These are phyloP conservation scores for Asterionellopsis glacialis DNA, from an alignment of 108 stramenopile genomes.

Conservation along the genomic window DNA sequence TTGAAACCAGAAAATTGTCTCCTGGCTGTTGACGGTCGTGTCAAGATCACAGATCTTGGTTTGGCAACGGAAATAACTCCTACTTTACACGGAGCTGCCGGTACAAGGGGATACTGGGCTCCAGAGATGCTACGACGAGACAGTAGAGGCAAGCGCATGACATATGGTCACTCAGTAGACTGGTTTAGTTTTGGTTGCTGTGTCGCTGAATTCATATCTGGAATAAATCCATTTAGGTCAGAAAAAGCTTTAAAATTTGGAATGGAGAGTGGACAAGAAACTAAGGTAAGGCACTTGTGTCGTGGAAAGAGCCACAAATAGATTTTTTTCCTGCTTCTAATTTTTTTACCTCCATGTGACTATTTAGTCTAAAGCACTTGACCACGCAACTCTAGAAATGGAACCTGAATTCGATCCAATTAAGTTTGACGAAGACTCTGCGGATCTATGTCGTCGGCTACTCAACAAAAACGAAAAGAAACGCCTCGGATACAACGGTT, in stretches of 20 bases:
- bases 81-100: slow-evolving; percentile 76
- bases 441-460: slow-evolving; percentile 74
- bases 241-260: slow-evolving; percentile 85
- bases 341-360: not conserved
- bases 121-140: slow-evolving; percentile 93
- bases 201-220: slow-evolving; percentile 90
- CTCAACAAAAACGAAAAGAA: slow-evolving; percentile 76
- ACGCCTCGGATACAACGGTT: slow-evolving; percentile 79
- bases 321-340: too few species aligned
- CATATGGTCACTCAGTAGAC: slow-evolving; percentile 86
- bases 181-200: slow-evolving; percentile 95
- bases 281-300: slow-evolving; percentile 47
- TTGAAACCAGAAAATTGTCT: slow-evolving; percentile 96
- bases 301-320: too few species aligned
- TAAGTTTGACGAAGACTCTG: slow-evolving; percentile 65
- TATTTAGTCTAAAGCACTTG: slow-evolving; percentile 78
- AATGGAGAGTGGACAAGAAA: slow-evolving; percentile 59
- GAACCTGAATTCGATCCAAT: slow-evolving; percentile 62
- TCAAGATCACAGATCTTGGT: slow-evolving; percentile 90
- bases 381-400: slow-evolving; percentile 88
- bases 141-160: slow-evolving; percentile 71
- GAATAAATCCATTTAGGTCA: slow-evolving; percentile 90
- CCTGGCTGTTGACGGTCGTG: slow-evolving; percentile 84
- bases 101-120: slow-evolving; percentile 93
- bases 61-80: slow-evolving; percentile 87